Evolutionary conservation across 306 rosid species (phyloP).

Genomic region (Pyrus pyrifolia): DNA sequence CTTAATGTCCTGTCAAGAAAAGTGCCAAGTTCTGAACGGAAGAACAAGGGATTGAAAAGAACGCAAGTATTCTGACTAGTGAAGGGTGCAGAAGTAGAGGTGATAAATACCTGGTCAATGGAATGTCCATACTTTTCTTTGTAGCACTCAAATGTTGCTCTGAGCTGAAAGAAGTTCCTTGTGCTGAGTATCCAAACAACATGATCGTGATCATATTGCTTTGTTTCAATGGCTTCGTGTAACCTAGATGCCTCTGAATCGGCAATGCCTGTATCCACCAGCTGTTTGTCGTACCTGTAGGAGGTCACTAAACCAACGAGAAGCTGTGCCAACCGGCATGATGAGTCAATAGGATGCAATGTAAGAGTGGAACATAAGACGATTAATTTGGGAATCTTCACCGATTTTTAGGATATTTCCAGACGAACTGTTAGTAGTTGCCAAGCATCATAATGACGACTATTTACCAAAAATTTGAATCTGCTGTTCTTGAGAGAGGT

Average conservation of each 20-base stretch:
- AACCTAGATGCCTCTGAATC: slow-evolving; percentile 54
- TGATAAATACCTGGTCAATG: slow-evolving; percentile 49
- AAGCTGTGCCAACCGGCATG: slow-evolving; percentile 40
- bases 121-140: slow-evolving; percentile 44
- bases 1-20: slow-evolving; percentile 50
- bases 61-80: neutral
- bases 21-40: neutral
- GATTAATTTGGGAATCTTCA: neutral
- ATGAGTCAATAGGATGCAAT: slow-evolving; percentile 2
- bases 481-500: neutral
- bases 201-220: slow-evolving; percentile 54
- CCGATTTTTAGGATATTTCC: neutral
- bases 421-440: neutral
- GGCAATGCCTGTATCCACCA: slow-evolving; percentile 43
- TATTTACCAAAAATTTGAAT: neutral
- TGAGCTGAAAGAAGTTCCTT: slow-evolving; percentile 76
- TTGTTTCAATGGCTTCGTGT: slow-evolving; percentile 54
- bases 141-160: slow-evolving; percentile 66
- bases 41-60: neutral
- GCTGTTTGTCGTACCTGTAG: slow-evolving; percentile 63
- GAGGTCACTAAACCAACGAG: slow-evolving; percentile 73
- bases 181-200: slow-evolving; percentile 70
- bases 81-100: neutral
- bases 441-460: neutral
- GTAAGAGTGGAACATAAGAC: too few species aligned